Evolutionary conservation across 805 yeast genomes (phyloP).

Genomic region (Grigorovia yakushimaensis): DNA sequence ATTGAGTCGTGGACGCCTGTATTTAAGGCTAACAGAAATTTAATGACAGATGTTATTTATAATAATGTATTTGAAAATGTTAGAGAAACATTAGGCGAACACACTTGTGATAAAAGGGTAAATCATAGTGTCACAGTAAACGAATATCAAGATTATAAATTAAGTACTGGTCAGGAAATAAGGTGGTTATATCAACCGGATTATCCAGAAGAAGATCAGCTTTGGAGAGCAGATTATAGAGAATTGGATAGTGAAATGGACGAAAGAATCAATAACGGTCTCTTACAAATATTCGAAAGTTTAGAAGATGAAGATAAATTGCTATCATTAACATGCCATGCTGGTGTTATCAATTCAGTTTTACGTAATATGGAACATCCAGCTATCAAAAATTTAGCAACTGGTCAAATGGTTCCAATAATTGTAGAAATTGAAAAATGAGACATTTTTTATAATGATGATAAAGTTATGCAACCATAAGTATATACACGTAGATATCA

Average conservation of each 20-base stretch:
- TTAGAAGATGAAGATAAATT: conserved; percentile 18
- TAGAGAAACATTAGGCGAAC: conserved; percentile 53
- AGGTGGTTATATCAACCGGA: conserved; percentile 36
- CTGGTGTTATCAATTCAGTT: conserved; percentile 47
- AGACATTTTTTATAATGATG: neutral
- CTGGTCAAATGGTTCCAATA: conserved; percentile 58
- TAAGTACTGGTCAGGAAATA: conserved; percentile 28
- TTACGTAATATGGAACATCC: conserved; percentile 46
- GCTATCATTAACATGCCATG: conserved; percentile 48
- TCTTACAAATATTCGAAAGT: conserved; percentile 36
- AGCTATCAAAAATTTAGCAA: conserved; percentile 42
- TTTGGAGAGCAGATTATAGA: conserved; percentile 36
- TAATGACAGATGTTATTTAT: conserved; percentile 11
- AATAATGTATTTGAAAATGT: conserved; percentile 32
- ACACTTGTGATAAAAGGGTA: conserved; percentile 49
- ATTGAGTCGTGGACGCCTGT: conserved; percentile 46
- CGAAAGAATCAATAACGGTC: conserved; percentile 29
- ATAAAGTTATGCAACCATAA: no score
- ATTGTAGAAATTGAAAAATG: conserved; percentile 32
- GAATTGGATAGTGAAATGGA: conserved; percentile 44
- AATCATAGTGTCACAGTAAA: conserved; percentile 11
- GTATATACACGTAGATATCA: no score
- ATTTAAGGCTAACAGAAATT: conserved; percentile 30
- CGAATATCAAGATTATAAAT: conserved; percentile 13
- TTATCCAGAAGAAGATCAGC: conserved; percentile 41